phyloP scores from a whole-genome alignment of 768 basidiomycete species.

The Phanerochaete carnosa region DNA sequence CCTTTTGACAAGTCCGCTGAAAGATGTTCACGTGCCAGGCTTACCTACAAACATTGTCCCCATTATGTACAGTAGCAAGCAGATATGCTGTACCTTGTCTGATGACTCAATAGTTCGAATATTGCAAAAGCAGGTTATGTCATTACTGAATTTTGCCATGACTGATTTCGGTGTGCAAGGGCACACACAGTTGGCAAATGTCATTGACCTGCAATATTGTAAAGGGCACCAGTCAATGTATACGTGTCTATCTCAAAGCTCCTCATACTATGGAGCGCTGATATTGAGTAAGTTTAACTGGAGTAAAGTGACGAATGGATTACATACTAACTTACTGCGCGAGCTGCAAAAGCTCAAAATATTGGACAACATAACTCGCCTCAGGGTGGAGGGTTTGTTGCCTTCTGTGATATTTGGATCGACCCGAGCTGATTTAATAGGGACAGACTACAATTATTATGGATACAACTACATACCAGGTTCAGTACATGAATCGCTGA shows the following conservation, averaged over 20 bases:
- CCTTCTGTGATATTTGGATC: constrained; percentile 6
- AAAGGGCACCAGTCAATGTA: constrained; percentile 16
- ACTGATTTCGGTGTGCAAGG: constrained; percentile 22
- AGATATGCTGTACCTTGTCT: not conserved
- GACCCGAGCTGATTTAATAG: not conserved
- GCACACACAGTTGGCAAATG: constrained; percentile 13
- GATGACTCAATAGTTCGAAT: not conserved
- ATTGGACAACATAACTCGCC: constrained; percentile 3
- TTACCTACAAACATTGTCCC: not conserved
- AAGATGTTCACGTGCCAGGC: not conserved
- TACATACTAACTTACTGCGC: no score
- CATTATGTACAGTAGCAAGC: not conserved
- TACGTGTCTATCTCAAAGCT: constrained; percentile 18
- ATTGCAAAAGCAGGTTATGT: constrained; percentile 12
- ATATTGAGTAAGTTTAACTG: no score
- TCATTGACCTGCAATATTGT: constrained; percentile 13
- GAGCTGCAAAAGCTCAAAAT: constrained; percentile 1
- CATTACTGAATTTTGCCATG: constrained; percentile 23
- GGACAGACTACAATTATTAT: not conserved
- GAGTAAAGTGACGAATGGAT: no score
- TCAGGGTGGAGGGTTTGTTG: not conserved
- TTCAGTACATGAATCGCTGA: not conserved
- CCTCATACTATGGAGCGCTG: not conserved
- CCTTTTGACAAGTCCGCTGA: not conserved
- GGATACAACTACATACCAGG: not conserved